These are phyloP conservation scores for Fusarium sp. DNA, from an alignment of 2,329 filamentous ascomycete genomes.

Conservation along the genomic window DNA sequence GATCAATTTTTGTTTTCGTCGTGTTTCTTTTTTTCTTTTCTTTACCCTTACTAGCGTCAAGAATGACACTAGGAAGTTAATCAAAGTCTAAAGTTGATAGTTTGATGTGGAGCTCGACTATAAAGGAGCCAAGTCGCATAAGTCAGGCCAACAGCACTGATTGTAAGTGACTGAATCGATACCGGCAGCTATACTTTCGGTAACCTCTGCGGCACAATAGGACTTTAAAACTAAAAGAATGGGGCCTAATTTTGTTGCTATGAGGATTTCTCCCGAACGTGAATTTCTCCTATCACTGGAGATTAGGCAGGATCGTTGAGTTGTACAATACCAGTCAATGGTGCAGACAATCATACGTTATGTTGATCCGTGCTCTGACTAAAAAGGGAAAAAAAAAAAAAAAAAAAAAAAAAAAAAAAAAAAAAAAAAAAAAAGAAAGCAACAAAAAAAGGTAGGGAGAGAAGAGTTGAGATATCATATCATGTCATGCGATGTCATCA, in stretches of 20 bases:
- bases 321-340: not conserved
- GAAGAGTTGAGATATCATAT: too few relatives aligned
- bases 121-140: not conserved
- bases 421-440: too few relatives aligned
- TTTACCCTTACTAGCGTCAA: too few relatives aligned
- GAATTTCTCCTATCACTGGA: not conserved
- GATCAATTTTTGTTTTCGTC: too few relatives aligned
- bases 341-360: not conserved
- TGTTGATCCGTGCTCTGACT: not conserved
- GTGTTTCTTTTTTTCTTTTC: too few relatives aligned
- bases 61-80: not conserved
- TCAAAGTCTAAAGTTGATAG: too few relatives aligned
- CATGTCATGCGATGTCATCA: too few relatives aligned
- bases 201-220: not conserved
- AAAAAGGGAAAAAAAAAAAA: not conserved
- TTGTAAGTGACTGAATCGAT: not conserved
- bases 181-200: too few relatives aligned
- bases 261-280: not conserved
- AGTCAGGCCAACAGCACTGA: not conserved
- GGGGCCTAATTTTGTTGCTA: constrained; percentile 2
- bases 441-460: too few relatives aligned
- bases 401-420: too few relatives aligned
- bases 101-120: not conserved
- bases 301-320: not conserved
- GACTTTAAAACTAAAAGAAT: not conserved